Percentiles rank a stretch among this genome's conserved stretches.
phyloP scores from a whole-genome alignment of 2,329 filamentous ascomycete genomes.

The Podosphaera leucotricha region DNA sequence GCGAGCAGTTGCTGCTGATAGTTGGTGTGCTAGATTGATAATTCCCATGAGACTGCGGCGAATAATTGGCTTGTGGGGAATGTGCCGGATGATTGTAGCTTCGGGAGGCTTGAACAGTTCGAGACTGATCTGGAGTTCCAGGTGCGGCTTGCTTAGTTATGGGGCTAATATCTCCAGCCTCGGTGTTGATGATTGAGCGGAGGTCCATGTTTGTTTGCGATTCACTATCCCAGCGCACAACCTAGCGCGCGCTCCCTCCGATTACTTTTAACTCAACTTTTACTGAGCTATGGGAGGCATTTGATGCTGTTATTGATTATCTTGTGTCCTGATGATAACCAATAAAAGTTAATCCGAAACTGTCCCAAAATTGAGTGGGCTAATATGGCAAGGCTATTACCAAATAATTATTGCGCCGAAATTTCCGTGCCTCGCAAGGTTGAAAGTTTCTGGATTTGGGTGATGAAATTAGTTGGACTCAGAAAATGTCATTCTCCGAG shows the following conservation, averaged over 20 bases:
- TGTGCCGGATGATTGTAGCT: slow-evolving; percentile 14
- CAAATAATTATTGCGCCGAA: not conserved
- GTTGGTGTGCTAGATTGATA: slow-evolving; percentile 7
- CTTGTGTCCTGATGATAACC: slow-evolving; percentile 2
- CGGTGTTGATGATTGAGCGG: slow-evolving; percentile 26
- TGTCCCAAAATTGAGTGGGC: slow-evolving; percentile 9
- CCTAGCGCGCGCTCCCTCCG: slow-evolving; percentile 9
- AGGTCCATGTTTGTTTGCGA: slow-evolving; percentile 23
- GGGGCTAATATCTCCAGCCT: slow-evolving; percentile 12
- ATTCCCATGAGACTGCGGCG: slow-evolving; percentile 14
- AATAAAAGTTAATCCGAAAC: slow-evolving; percentile 4
- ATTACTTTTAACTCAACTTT: slow-evolving; percentile 8
- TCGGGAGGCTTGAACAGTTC: slow-evolving; percentile 12
- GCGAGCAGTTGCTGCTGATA: slow-evolving; percentile 14
- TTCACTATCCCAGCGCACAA: slow-evolving; percentile 7
- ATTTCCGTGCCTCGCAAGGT: not conserved
- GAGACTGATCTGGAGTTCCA: slow-evolving; percentile 14
- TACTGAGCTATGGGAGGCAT: slow-evolving; percentile 7
- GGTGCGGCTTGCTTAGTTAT: slow-evolving; percentile 12
- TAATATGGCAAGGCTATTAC: not conserved
- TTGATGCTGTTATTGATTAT: slow-evolving; percentile 5
- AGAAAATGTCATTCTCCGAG: not conserved
- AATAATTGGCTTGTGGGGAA: slow-evolving; percentile 12
- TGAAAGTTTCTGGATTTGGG: not conserved
- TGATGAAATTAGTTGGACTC: not conserved